phyloP scores from a whole-genome alignment of 192 early-diverging fungal species.

The Coemansia sp. region DNA sequence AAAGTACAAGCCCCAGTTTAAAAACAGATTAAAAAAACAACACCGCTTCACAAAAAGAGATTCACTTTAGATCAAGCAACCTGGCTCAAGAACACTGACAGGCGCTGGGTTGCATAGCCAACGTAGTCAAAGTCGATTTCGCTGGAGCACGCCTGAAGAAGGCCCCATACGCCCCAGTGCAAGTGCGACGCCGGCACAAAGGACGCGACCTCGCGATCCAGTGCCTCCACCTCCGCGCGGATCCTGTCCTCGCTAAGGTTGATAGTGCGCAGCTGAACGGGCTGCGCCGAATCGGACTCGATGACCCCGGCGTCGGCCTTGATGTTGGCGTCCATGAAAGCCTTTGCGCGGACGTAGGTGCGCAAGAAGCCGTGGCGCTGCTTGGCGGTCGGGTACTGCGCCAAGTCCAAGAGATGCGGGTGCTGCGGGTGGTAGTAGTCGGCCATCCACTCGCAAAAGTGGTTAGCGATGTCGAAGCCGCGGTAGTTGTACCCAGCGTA shows the following conservation, averaged over 20 bases:
- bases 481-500: conserved; percentile 79
- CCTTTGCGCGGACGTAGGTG: conserved; percentile 63
- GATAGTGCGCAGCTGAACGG: conserved; percentile 16
- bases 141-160: conserved; percentile 71
- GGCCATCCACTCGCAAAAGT: conserved; percentile 82
- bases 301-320: conserved; percentile 32
- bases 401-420: conserved; percentile 50
- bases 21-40: neutral
- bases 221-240: conserved; percentile 16
- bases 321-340: conserved; percentile 45
- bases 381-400: conserved; percentile 57
- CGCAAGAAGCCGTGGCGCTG: conserved; percentile 64
- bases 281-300: conserved; percentile 22
- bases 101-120: conserved; percentile 61
- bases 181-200: conserved; percentile 58
- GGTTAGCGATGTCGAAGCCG: conserved; percentile 79
- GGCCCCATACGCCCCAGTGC: conserved; percentile 80
- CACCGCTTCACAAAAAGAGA: neutral
- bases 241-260: conserved; percentile 23
- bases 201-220: conserved; percentile 32
- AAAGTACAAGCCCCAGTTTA: neutral
- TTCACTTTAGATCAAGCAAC: conserved; percentile 7
- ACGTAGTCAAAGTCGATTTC: conserved; percentile 80
- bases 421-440: conserved; percentile 66
- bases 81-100: conserved; percentile 49